phyloP scores from a whole-genome alignment of 352 stramenopile genomes.

The Globisporangium nodosum region DNA sequence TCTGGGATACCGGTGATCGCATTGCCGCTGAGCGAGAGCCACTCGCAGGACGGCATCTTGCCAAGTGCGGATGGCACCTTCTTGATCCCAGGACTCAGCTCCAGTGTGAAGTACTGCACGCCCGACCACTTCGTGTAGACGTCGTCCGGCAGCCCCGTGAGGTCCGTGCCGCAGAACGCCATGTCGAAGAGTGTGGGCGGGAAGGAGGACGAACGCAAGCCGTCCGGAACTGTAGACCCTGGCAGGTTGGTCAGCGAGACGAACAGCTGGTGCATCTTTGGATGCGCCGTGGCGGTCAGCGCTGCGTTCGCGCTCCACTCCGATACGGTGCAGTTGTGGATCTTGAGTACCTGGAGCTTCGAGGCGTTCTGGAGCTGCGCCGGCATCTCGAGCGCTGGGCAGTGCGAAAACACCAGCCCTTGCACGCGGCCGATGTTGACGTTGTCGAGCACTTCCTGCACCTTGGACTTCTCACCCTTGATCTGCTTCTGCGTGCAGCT shows the following conservation, averaged over 20 bases:
- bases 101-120: conserved; percentile 4
- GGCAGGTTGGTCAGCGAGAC: conserved; percentile 18
- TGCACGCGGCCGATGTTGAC: conserved; percentile 5
- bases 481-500: conserved; percentile 6
- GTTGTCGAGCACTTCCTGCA: background rate
- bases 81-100: conserved; percentile 8
- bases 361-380: conserved; percentile 9
- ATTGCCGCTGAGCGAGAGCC: conserved; percentile 8
- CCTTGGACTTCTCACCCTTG: background rate
- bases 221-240: conserved; percentile 1
- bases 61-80: background rate
- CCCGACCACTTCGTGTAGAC: conserved; percentile 7
- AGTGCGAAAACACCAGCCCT: conserved; percentile 18
- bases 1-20: conserved; percentile 1
- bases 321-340: conserved; percentile 15
- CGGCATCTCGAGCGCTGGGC: conserved; percentile 11
- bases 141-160: conserved; percentile 5
- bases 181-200: conserved; percentile 7
- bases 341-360: conserved; percentile 17
- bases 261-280: conserved; percentile 12
- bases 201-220: conserved; percentile 3
- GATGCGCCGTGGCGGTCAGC: conserved; percentile 5
- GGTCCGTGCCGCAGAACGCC: conserved; percentile 8
- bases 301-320: conserved; percentile 11
- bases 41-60: conserved; percentile 3